Evolutionary conservation across 2,329 filamentous ascomycete genomes (phyloP), one percentile per base, ranked within the genome.

Genomic region (Fusarium brevicatenulatum): DNA sequence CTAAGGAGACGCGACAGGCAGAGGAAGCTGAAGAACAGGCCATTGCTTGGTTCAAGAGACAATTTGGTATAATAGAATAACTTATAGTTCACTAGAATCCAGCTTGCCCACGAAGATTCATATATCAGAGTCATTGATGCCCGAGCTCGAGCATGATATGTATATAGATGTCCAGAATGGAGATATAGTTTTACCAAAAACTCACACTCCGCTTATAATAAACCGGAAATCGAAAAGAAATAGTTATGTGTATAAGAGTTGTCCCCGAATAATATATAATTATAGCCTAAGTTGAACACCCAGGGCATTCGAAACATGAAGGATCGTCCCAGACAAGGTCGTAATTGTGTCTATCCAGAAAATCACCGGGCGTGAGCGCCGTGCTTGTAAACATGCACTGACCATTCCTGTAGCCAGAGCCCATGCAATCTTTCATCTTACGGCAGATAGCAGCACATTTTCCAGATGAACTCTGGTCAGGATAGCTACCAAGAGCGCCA

Each of bases 31-130:
- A 59, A 21, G 43, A 50, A 19, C 34, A 59, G 43, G 56, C 25
- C 3, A 25, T 58, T 50, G 25, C 34, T 2, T 59, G 56, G 56
- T 59, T 59, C 7, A 59, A 50, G 21, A n/a, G 12, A 9, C 25
- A 50, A 9, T 59, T 59, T 3, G 1, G 11, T 16, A 4, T 8
- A 1, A 7, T 10, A 8, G n/a, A 6, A 15, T 43, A 58, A 19
- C n/a, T 19, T 23, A 0, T 2, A n/a, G 6, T 21, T 23, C 9
- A 19, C 3, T n/a, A 3, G 1, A 23, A 21, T 2, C 0, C 0
- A 4, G 9, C 15, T 30, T 25, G 4, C 18, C 5, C 4, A 19
- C 28, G 19, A 9, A 10, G 30, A 4, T 30, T 4, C 7, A 47
- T 30, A 5, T 30, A 21, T 10, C 12, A 19, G 16, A 44, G 16